Percentiles rank a stretch among this genome's conserved stretches.
phyloP scores from a whole-genome alignment of 345 rosid genomes.

The Garcia nutans region DNA sequence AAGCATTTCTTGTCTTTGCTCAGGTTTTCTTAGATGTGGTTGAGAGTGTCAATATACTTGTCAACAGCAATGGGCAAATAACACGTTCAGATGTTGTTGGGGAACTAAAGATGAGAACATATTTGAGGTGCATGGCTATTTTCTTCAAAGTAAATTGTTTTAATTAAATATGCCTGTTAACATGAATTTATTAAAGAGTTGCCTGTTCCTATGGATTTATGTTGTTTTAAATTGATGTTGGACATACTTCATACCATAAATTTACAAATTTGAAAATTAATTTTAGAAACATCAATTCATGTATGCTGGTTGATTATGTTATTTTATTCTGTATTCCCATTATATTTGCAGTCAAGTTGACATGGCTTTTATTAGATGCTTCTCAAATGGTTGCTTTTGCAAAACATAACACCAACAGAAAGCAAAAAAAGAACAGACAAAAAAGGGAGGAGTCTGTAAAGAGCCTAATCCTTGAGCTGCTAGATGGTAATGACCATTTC shows the following conservation, averaged over 20 bases:
- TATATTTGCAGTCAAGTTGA: not conserved
- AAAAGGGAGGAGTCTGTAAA: not conserved
- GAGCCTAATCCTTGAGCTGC: not conserved
- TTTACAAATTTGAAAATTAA: not conserved
- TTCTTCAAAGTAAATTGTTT: not conserved
- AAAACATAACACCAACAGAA: not conserved
- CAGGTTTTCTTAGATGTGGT: conserved; percentile 97
- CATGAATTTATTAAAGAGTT: not conserved
- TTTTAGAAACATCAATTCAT: not conserved
- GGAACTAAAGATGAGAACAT: conserved; percentile 96
- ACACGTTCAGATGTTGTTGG: conserved; percentile 93
- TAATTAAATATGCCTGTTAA: not conserved
- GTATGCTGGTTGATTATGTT: not conserved
- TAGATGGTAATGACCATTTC: not conserved
- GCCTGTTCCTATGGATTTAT: not conserved
- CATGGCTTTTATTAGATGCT: not conserved
- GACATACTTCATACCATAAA: not conserved
- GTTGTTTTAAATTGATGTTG: not conserved
- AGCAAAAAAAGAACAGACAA: not conserved
- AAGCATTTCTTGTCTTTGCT: conserved; percentile 12
- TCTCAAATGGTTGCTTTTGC: not conserved
- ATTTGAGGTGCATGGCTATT: conserved; percentile 55
- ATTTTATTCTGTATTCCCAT: not conserved
- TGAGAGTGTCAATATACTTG: conserved; percentile 93
- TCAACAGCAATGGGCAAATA: conserved; percentile 94